Evolutionary conservation across 768 basidiomycete species (phyloP).

Genomic region (Leccinum uliginosum): DNA sequence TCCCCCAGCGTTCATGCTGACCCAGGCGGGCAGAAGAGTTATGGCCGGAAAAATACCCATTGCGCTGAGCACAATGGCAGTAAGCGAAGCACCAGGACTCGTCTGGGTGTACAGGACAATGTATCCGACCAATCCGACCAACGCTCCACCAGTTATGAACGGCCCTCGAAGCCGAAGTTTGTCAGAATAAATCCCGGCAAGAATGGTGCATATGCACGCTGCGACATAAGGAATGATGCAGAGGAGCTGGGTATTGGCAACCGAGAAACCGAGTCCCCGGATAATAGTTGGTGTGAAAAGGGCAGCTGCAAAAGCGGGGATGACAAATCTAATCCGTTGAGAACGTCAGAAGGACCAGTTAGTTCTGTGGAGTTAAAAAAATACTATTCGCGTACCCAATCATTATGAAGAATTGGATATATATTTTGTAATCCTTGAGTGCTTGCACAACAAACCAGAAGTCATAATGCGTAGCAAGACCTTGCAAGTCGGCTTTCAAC

Average conservation of each 20-base stretch:
- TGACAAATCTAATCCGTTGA: conserved; percentile 29
- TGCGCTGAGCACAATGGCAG: conserved; percentile 44
- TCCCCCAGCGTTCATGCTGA: conserved; percentile 49
- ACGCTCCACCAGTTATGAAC: conserved; percentile 38
- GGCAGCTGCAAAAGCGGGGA: conserved; percentile 42
- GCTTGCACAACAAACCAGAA: conserved; percentile 46
- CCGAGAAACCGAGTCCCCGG: conserved; percentile 44
- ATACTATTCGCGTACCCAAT: conserved; percentile 29
- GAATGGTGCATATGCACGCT: conserved; percentile 37
- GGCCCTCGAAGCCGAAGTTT: conserved; percentile 41
- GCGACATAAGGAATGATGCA: conserved; percentile 44
- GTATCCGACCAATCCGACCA: conserved; percentile 44
- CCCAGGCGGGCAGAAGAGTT: conserved; percentile 45
- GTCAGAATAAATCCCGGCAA: conserved; percentile 39
- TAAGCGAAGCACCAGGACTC: conserved; percentile 29
- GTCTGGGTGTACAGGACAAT: conserved; percentile 38
- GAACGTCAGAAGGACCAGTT: conserved; percentile 1
- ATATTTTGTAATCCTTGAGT: conserved; percentile 40
- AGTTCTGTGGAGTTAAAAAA: not conserved
- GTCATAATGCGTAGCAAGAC: conserved; percentile 42
- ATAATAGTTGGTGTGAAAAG: conserved; percentile 49
- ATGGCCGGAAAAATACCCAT: conserved; percentile 46
- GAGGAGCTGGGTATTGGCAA: conserved; percentile 43
- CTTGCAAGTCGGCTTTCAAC: conserved; percentile 40
- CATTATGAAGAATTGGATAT: conserved; percentile 32